Percentiles rank a stretch among this genome's conserved stretches.
Evolutionary conservation across 768 basidiomycete species (phyloP).

Genomic region (Leccinum longicurvipes): DNA sequence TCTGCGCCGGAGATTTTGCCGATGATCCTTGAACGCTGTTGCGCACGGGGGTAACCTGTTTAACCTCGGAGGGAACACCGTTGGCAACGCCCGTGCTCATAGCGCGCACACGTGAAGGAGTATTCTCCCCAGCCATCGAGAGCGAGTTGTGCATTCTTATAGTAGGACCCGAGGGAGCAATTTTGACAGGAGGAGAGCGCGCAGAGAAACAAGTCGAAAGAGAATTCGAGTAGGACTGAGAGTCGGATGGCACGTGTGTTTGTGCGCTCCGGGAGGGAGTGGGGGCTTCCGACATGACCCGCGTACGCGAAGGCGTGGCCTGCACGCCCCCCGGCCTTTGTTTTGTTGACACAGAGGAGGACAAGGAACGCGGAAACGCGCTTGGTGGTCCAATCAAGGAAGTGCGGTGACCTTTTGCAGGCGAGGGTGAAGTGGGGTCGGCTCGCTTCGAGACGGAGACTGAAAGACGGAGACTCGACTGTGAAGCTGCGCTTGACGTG

Average conservation of each 20-base stretch:
- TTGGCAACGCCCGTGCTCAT: slow-evolving; percentile 16
- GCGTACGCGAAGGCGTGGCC: slow-evolving; percentile 38
- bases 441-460: slow-evolving; percentile 33
- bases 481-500: slow-evolving; percentile 37
- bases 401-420: slow-evolving; percentile 26
- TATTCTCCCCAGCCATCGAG: slow-evolving; percentile 19
- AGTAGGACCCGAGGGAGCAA: slow-evolving; percentile 41
- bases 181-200: slow-evolving; percentile 35
- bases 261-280: slow-evolving; percentile 25
- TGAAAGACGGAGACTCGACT: slow-evolving; percentile 36
- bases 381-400: slow-evolving; percentile 29
- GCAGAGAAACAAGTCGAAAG: slow-evolving; percentile 19
- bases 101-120: slow-evolving; percentile 14
- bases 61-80: slow-evolving; percentile 2
- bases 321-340: slow-evolving; percentile 22
- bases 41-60: slow-evolving; percentile 17
- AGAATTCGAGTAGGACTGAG: slow-evolving; percentile 26
- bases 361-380: slow-evolving; percentile 21
- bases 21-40: slow-evolving; percentile 14
- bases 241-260: slow-evolving; percentile 19
- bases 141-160: slow-evolving; percentile 27
- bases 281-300: slow-evolving; percentile 44
- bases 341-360: slow-evolving; percentile 18
- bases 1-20: slow-evolving; percentile 13
- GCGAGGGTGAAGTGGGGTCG: slow-evolving; percentile 27